Evolutionary conservation across 768 basidiomycete species (phyloP).

Genomic region (Suillus discolor): DNA sequence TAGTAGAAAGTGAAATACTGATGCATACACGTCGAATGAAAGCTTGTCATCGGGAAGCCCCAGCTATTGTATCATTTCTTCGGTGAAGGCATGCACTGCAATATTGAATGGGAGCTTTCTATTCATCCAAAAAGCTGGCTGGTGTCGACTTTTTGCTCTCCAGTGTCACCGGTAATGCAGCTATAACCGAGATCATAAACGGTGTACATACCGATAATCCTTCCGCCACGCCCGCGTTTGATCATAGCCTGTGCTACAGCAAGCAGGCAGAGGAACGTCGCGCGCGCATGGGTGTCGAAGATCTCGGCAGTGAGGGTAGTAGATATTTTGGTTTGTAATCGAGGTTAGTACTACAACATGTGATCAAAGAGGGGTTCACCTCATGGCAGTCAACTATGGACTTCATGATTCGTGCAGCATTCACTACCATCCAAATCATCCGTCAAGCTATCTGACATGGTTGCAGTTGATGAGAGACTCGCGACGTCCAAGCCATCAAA

Average conservation of each 20-base stretch:
- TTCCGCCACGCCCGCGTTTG: no score
- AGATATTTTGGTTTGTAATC: no score
- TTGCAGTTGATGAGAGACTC: slow-evolving; percentile 7
- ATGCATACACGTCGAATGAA: neutral
- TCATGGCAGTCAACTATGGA: no score
- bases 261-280: no score
- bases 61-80: neutral
- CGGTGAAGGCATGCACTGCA: neutral
- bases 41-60: neutral
- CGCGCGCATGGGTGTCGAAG: no score
- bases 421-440: no score
- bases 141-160: slow-evolving; percentile 12
- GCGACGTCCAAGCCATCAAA: slow-evolving; percentile 34
- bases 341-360: no score
- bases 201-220: neutral
- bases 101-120: slow-evolving; percentile 36
- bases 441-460: slow-evolving; percentile 6
- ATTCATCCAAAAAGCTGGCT: slow-evolving; percentile 23
- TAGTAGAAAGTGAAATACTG: neutral
- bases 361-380: no score
- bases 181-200: slow-evolving; percentile 16
- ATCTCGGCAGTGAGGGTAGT: no score
- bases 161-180: slow-evolving; percentile 29
- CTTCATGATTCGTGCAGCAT: no score
- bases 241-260: no score